These are phyloP conservation scores for Eremochloa ophiuroides DNA, from an alignment of 176 grass and related monocot genomes.

Conservation along the genomic window DNA sequence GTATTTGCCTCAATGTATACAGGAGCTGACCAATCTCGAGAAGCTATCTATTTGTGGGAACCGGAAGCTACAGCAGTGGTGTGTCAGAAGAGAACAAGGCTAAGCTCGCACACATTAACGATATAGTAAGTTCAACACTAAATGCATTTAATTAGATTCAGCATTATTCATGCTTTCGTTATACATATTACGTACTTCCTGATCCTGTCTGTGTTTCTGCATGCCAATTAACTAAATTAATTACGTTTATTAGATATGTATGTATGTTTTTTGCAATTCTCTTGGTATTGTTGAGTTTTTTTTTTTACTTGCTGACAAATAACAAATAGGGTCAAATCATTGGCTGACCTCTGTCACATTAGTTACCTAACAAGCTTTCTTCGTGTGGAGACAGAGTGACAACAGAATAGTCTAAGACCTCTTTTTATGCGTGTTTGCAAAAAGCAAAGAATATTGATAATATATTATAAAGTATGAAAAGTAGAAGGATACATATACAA, in stretches of 20 bases:
- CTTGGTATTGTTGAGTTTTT: no score
- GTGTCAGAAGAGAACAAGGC: background rate
- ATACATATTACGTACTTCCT: background rate
- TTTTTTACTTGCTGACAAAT: no score
- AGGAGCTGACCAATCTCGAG: background rate
- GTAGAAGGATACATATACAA: background rate
- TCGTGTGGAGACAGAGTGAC: no score
- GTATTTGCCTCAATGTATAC: background rate
- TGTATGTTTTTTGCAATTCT: no score
- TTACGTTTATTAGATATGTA: no score
- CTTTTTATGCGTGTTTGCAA: background rate
- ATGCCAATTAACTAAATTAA: no score
- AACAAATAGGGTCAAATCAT: no score
- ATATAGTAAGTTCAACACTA: background rate
- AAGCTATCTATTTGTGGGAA: rapidly evolving
- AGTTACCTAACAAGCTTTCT: background rate
- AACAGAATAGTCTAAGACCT: background rate
- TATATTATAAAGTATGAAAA: background rate
- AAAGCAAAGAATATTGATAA: background rate
- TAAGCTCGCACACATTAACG: background rate
- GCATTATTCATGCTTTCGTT: background rate
- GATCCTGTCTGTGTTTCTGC: no score
- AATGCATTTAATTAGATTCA: background rate
- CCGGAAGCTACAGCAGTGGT: background rate
- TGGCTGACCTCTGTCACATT: background rate